Percentiles rank a stretch among this genome's conserved stretches.
Evolutionary conservation across 202 grass and related monocot genomes (phyloP).

Genomic region (Zoysia matrella): DNA sequence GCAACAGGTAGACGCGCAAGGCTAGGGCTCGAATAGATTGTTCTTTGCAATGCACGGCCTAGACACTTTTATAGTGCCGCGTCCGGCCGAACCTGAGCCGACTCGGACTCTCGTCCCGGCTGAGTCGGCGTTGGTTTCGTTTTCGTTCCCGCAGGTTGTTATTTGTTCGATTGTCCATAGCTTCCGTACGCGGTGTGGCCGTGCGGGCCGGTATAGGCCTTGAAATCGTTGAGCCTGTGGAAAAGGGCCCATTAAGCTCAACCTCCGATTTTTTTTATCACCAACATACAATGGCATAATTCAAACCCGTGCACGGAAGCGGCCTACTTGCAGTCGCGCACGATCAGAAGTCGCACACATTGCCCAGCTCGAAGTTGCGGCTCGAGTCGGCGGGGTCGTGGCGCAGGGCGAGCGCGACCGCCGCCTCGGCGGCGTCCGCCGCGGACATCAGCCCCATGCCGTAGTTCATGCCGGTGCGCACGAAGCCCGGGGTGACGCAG

Average conservation of each 20-base stretch:
- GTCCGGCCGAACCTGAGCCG: neutral
- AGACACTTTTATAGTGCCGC: neutral
- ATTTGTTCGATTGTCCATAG: neutral
- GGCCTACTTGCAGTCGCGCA: neutral
- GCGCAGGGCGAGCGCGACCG: constrained; percentile 46
- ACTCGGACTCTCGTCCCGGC: neutral
- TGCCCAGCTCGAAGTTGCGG: constrained; percentile 41
- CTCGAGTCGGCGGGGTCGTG: constrained; percentile 29
- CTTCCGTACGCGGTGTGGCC: neutral
- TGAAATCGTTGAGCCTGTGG: neutral
- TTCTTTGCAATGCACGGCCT: neutral
- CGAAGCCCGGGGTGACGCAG: constrained; percentile 56
- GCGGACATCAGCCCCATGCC: constrained; percentile 42
- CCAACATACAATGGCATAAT: neutral
- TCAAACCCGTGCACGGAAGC: neutral
- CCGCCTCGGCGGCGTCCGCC: constrained; percentile 50
- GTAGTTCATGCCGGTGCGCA: constrained; percentile 50
- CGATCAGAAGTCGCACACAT: constrained; percentile 42
- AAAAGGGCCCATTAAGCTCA: neutral
- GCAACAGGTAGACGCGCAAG: neutral
- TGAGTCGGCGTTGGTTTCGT: neutral
- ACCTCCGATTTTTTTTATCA: neutral
- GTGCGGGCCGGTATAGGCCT: neutral
- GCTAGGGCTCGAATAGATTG: neutral
- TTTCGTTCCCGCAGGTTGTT: neutral